Percentiles rank a stretch among this genome's conserved stretches.
Evolutionary conservation across 495 filamentous ascomycete genomes (phyloP).

Genomic region (Cercophora samala): DNA sequence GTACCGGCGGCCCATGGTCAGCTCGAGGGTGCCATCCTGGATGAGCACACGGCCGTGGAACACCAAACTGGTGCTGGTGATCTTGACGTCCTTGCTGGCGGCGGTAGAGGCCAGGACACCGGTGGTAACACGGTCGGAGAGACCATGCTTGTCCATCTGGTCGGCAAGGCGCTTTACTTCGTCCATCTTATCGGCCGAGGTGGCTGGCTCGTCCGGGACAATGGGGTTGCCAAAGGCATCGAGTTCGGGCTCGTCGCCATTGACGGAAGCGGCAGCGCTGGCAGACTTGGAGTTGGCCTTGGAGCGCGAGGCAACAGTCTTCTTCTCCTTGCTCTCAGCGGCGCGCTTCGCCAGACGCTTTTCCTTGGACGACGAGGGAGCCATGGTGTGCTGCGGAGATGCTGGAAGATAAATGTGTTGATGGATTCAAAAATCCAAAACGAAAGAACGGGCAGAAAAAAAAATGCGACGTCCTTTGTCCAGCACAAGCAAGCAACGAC

Average conservation of each 20-base stretch:
- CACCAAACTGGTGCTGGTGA: slow-evolving; percentile 86
- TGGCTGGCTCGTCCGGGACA: slow-evolving; percentile 63
- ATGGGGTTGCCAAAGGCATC: slow-evolving; percentile 60
- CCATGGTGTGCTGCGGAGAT: slow-evolving; percentile 50
- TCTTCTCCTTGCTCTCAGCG: slow-evolving; percentile 71
- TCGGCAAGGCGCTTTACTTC: slow-evolving; percentile 67
- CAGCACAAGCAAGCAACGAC: slow-evolving; percentile 16
- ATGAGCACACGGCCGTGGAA: slow-evolving; percentile 98
- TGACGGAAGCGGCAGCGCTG: slow-evolving; percentile 62
- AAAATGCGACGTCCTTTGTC: slow-evolving; percentile 19
- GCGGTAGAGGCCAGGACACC: slow-evolving; percentile 86
- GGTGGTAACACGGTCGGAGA: slow-evolving; percentile 97
- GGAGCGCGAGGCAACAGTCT: slow-evolving; percentile 62
- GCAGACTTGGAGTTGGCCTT: slow-evolving; percentile 66
- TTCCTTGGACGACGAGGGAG: slow-evolving; percentile 96
- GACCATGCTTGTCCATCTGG: slow-evolving; percentile 92
- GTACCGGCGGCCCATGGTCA: slow-evolving; percentile 90
- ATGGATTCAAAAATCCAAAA: slow-evolving; percentile 17
- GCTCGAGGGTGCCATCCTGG: slow-evolving; percentile 85
- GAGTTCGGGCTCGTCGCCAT: slow-evolving; percentile 64
- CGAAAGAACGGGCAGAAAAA: slow-evolving; percentile 13
- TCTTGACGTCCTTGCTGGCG: slow-evolving; percentile 89
- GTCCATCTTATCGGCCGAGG: slow-evolving; percentile 66
- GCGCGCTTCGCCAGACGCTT: slow-evolving; percentile 95
- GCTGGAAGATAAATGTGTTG: not conserved